Base-by-base conservation (phyloP, 1,284 basidiomycete species). In the Puccinia horiana region DNA sequence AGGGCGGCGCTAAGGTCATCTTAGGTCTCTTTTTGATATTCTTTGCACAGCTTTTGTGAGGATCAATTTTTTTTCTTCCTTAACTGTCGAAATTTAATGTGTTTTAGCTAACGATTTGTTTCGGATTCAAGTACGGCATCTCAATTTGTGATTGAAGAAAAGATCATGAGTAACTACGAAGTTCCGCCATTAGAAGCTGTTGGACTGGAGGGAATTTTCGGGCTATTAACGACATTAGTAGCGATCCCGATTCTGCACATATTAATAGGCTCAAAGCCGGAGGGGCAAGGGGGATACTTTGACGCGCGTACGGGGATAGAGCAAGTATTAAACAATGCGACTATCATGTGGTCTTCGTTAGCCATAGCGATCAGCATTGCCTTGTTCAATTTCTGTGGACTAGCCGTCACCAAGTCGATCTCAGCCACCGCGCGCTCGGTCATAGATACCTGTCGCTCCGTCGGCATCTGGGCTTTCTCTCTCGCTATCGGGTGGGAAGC, bases 1-100 rank as follows among this genome's bases (percentile, higher is more conserved):
- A 69, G 37, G 37, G 37, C 26, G 82, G 88, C 89, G 83, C 90
- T 90, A 40, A 90, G 92, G 86, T 87, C 16, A 83, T 88, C 29
- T 83, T 90, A 23, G 89, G 97, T 81, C 92, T 99, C 49, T 91
- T 94, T 86, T 92, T 99, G 86, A 91, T 99, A 82, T 89, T 98
- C 56, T 95, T 97, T 86, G 96, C 97, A n/a, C 97, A 99, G 88
- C 88, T 98, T 83, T 99, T 96, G 93, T 94, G 86, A 89, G 93
- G 89, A 11, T 12, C 2, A 23, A 8, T 18, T 1, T 29, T 16
- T n/a, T 16, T 61, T 23, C 58, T 54, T 67, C 29, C 14, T 77
- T 86, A 85, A 1, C 87, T 88, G 87, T 83, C 87, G 84, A 63
- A 83, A 84, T 84, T 72, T 58, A 83, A 73, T 54, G n/a, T 67